Conservation (phyloP, 2,329 filamentous ascomycete species). For the Penicillium sp. region DNA sequence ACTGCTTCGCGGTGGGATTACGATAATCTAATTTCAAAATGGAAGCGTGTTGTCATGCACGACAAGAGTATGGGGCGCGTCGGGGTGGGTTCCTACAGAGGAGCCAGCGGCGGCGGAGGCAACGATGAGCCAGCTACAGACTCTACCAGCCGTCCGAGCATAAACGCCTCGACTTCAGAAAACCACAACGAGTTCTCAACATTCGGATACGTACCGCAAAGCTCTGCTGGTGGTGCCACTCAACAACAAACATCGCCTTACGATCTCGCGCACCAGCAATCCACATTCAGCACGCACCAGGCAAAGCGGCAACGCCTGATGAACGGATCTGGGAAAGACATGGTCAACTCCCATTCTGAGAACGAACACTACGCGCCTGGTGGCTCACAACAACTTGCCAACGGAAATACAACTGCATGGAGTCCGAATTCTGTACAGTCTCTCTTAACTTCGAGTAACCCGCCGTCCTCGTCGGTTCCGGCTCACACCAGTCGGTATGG, state of each 20-base stretch:
- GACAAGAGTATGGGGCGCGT: slow-evolving; percentile 40
- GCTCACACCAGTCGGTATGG: slow-evolving; percentile 11
- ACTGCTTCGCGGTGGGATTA: slow-evolving; percentile 44
- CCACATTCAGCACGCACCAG: slow-evolving; percentile 17
- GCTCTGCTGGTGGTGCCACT: neutral
- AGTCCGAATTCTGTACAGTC: slow-evolving; percentile 14
- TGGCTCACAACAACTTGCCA: neutral
- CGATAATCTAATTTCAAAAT: slow-evolving; percentile 45
- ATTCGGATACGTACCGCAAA: slow-evolving; percentile 1
- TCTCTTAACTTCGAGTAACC: slow-evolving; percentile 9
- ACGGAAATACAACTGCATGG: slow-evolving; percentile 10
- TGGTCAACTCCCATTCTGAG: slow-evolving; percentile 1
- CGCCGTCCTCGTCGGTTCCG: slow-evolving; percentile 9
- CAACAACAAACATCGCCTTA: slow-evolving; percentile 8
- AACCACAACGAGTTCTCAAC: slow-evolving; percentile 3
- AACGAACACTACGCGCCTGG: slow-evolving; percentile 2
- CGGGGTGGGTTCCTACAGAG: slow-evolving; percentile 22
- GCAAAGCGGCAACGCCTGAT: slow-evolving; percentile 35
- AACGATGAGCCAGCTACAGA: slow-evolving; percentile 8
- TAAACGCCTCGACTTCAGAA: slow-evolving; percentile 4
- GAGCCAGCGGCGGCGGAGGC: no score
- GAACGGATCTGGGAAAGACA: slow-evolving; percentile 23
- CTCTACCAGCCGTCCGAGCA: neutral
- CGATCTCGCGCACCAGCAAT: slow-evolving; percentile 1
- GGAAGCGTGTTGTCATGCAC: slow-evolving; percentile 46